Conservation (phyloP, 2,329 filamentous ascomycete genomes). For the Dichotomopilus funicola region DNA sequence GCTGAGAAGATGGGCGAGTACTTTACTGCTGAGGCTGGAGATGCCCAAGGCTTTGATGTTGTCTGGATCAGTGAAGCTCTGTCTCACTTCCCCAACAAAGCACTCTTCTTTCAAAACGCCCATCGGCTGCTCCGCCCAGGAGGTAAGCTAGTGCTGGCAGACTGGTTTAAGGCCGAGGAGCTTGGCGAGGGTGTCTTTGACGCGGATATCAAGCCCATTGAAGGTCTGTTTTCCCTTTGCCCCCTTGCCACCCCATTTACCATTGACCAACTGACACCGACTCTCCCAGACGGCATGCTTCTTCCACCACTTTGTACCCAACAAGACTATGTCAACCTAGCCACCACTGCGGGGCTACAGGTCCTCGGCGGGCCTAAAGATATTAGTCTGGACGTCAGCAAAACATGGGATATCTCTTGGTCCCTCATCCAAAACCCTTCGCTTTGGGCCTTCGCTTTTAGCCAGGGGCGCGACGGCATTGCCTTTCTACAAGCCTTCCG, state of each 20-base stretch:
- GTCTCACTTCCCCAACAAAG: conserved; percentile 54
- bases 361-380: conserved; percentile 43
- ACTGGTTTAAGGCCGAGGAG: conserved; percentile 53
- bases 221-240: conserved; percentile 34
- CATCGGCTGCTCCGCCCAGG: conserved; percentile 39
- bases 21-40: conserved; percentile 29
- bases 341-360: conserved; percentile 41
- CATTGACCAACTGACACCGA: neutral
- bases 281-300: conserved; percentile 48
- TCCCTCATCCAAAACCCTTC: conserved; percentile 52
- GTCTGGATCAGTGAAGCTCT: conserved; percentile 59
- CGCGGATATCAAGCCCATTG: conserved; percentile 52
- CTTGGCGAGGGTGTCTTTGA: conserved; percentile 39
- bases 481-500: conserved; percentile 56
- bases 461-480: conserved; percentile 53
- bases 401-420: conserved; percentile 61
- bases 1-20: conserved; percentile 53
- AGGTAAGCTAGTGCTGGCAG: conserved; percentile 50
- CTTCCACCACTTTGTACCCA: conserved; percentile 50
- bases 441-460: conserved; percentile 55
- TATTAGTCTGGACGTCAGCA: conserved; percentile 51
- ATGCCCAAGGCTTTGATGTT: conserved; percentile 38
- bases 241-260: neutral
- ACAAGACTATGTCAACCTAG: conserved; percentile 46
- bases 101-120: conserved; percentile 51